Conservation (phyloP, 202 grass and related monocot genomes). For the Musa balbisiana region DNA sequence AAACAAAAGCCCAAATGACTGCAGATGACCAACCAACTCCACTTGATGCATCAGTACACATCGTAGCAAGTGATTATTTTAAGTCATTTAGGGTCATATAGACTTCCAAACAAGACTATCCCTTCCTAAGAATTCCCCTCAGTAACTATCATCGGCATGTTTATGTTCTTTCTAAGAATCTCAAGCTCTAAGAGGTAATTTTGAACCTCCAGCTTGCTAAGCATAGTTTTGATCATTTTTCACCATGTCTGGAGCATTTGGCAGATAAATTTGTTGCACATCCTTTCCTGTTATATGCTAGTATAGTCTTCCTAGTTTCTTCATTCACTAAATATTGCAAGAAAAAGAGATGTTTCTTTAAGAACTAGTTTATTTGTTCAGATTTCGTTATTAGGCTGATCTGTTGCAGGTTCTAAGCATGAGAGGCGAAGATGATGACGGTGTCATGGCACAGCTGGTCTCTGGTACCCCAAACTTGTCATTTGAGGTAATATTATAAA, state of each 20-base stretch:
- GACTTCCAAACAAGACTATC: background rate
- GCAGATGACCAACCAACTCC: constrained; percentile 1
- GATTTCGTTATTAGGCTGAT: background rate
- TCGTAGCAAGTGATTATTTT: background rate
- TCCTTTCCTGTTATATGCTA: background rate
- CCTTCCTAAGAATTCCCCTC: background rate
- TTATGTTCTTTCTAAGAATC: background rate
- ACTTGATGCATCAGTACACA: background rate
- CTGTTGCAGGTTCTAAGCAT: background rate
- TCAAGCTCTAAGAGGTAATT: background rate
- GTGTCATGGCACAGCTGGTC: background rate
- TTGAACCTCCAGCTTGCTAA: background rate
- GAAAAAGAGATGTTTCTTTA: background rate
- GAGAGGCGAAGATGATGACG: background rate
- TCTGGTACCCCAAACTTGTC: background rate
- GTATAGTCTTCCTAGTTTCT: background rate
- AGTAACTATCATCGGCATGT: background rate
- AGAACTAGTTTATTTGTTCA: background rate
- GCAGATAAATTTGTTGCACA: background rate
- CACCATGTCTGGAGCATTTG: background rate
- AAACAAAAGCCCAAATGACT: background rate
- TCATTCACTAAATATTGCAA: background rate
- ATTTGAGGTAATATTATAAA: background rate
- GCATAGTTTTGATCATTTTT: background rate
- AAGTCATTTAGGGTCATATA: background rate